These are phyloP conservation scores for Phylloporus sp. DNA, from an alignment of 768 basidiomycete genomes.

Conservation along the genomic window DNA sequence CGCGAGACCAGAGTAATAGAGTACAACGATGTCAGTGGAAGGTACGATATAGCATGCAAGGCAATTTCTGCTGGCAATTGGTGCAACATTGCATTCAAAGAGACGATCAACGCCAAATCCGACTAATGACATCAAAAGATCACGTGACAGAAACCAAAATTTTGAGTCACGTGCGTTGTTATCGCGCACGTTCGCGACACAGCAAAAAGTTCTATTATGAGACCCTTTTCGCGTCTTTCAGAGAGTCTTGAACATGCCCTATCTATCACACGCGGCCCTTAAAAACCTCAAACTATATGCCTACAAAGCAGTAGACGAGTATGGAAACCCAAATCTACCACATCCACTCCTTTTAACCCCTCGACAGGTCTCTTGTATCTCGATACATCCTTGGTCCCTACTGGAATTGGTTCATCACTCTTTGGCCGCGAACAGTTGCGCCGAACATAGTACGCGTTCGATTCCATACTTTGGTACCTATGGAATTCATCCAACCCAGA, in stretches of 20 bases:
- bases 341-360: conserved; percentile 3
- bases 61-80: conserved; percentile 55
- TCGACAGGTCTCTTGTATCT: conserved; percentile 65
- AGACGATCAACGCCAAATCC: too few relatives aligned
- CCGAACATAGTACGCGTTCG: conserved; percentile 73
- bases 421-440: conserved; percentile 80
- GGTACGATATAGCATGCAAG: conserved; percentile 44
- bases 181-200: conserved; percentile 1
- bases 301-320: conserved; percentile 83
- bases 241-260: conserved; percentile 43
- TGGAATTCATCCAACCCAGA: conserved; percentile 42
- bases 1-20: conserved; percentile 37
- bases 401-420: conserved; percentile 88
- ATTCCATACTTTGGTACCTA: background rate
- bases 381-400: conserved; percentile 75
- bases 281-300: conserved; percentile 71
- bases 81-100: conserved; percentile 36
- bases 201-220: background rate
- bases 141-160: conserved; percentile 5
- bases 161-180: conserved; percentile 3
- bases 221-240: background rate
- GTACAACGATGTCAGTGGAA: conserved; percentile 43
- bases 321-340: conserved; percentile 20
- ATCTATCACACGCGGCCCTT: conserved; percentile 62
- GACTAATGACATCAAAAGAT: too few relatives aligned